Percentiles rank a stretch among this genome's conserved stretches.
These are phyloP conservation scores for Exophiala mesophila DNA, from an alignment of 2,329 filamentous ascomycete species.

Conservation along the genomic window DNA sequence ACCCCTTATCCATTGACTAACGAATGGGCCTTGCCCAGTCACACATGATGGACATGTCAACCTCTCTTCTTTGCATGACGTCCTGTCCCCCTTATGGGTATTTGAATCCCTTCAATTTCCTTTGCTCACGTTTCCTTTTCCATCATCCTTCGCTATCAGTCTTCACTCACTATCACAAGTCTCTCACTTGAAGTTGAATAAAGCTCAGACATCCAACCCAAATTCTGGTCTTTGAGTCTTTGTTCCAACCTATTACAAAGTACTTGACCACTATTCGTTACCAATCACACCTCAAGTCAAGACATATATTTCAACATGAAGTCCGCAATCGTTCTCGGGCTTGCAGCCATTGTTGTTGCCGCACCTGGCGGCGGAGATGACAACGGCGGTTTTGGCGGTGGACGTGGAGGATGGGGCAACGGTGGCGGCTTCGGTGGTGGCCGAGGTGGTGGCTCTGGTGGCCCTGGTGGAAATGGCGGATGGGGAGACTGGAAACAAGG, in stretches of 20 bases:
- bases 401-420: constrained; percentile 3
- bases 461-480: not conserved
- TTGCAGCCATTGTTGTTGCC: constrained; percentile 22
- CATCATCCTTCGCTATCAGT: constrained; percentile 9
- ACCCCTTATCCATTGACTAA: constrained; percentile 13
- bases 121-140: constrained; percentile 9
- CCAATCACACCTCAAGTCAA: constrained; percentile 1
- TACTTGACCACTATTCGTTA: constrained; percentile 4
- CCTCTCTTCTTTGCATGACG: constrained; percentile 19
- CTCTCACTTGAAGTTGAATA: constrained; percentile 12
- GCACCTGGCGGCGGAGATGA: constrained; percentile 14
- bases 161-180: constrained; percentile 10
- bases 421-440: constrained; percentile 2
- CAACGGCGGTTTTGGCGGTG: constrained; percentile 7
- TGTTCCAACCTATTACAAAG: constrained; percentile 14
- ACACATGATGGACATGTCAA: constrained; percentile 11
- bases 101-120: constrained; percentile 15
- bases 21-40: constrained; percentile 9
- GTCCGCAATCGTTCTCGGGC: constrained; percentile 19
- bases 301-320: constrained; percentile 18
- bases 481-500: constrained; percentile 6
- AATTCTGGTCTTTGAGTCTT: constrained; percentile 15
- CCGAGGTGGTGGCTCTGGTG: constrained; percentile 37
- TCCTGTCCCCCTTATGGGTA: constrained; percentile 13
- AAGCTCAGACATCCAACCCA: not conserved